phyloP scores from a whole-genome alignment of 345 rosid species.

The Streptanthus diversifolius region DNA sequence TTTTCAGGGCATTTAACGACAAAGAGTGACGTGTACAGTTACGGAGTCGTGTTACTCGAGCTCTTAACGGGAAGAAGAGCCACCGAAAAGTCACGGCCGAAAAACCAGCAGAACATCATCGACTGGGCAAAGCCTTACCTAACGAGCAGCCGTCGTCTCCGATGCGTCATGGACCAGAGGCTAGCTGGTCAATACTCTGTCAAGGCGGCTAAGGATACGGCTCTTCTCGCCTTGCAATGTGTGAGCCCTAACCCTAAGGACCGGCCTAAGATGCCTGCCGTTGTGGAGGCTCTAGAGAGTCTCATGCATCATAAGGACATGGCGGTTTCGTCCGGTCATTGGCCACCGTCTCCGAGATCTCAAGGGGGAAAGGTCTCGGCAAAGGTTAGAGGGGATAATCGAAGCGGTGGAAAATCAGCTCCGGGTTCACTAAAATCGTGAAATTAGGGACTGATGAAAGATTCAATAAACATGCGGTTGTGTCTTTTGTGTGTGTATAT shows the following conservation, averaged over 20 bases:
- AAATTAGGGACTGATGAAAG: conserved; percentile 9
- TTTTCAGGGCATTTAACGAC: conserved; percentile 83
- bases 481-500: neutral
- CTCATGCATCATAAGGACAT: conserved; percentile 63
- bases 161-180: conserved; percentile 68
- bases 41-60: conserved; percentile 85
- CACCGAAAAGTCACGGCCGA: conserved; percentile 61
- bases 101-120: conserved; percentile 71
- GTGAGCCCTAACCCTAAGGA: conserved; percentile 78
- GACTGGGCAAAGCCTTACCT: conserved; percentile 85
- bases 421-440: conserved; percentile 35
- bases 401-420: conserved; percentile 42
- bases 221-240: conserved; percentile 60
- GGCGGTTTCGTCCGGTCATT: conserved; percentile 69
- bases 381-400: conserved; percentile 32
- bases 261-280: conserved; percentile 72
- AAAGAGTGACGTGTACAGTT: conserved; percentile 85
- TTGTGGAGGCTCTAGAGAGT: conserved; percentile 62
- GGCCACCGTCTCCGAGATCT: conserved; percentile 46
- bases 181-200: conserved; percentile 79
- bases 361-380: conserved; percentile 35
- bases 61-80: conserved; percentile 82
- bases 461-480: conserved; percentile 2
- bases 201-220: conserved; percentile 81
- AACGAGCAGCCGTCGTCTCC: conserved; percentile 60